These are phyloP conservation scores for Huntiella omanensis DNA, from an alignment of 2,329 filamentous ascomycete species.

Conservation along the genomic window DNA sequence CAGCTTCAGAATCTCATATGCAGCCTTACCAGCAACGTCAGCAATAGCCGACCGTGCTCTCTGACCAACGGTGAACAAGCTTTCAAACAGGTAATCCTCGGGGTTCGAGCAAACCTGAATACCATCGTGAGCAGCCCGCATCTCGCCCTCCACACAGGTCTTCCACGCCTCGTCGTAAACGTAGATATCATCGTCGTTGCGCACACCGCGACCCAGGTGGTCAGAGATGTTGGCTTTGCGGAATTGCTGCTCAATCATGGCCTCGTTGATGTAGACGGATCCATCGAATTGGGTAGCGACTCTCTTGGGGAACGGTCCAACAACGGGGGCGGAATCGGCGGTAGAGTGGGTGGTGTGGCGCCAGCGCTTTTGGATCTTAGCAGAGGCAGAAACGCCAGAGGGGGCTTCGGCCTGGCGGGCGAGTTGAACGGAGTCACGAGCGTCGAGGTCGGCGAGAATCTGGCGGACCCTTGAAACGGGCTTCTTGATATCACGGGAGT, in stretches of 20 bases:
- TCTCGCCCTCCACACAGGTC: slow-evolving; percentile 21
- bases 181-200: slow-evolving; percentile 16
- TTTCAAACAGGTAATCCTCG: slow-evolving; percentile 32
- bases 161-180: slow-evolving; percentile 25
- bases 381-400: slow-evolving; percentile 11
- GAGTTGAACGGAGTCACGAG: slow-evolving; percentile 2
- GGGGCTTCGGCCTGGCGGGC: slow-evolving; percentile 5
- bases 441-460: slow-evolving; percentile 4
- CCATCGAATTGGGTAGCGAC: slow-evolving; percentile 25
- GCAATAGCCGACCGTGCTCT: slow-evolving; percentile 9
- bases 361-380: slow-evolving; percentile 11
- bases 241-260: slow-evolving; percentile 30
- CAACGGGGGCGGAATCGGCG: slow-evolving; percentile 14
- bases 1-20: slow-evolving; percentile 3
- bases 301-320: slow-evolving; percentile 20
- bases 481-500: not conserved
- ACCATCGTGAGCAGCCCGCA: slow-evolving; percentile 6
- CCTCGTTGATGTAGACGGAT: slow-evolving; percentile 22
- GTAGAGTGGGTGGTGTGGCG: slow-evolving; percentile 9
- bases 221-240: slow-evolving; percentile 24
- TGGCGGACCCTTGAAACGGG: not conserved
- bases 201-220: slow-evolving; percentile 23
- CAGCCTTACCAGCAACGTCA: slow-evolving; percentile 2
- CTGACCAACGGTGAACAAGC: slow-evolving; percentile 26
- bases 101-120: slow-evolving; percentile 22